phyloP scores from a whole-genome alignment of 2,329 filamentous ascomycete species.

The Calonectria pseudoturangicola region DNA sequence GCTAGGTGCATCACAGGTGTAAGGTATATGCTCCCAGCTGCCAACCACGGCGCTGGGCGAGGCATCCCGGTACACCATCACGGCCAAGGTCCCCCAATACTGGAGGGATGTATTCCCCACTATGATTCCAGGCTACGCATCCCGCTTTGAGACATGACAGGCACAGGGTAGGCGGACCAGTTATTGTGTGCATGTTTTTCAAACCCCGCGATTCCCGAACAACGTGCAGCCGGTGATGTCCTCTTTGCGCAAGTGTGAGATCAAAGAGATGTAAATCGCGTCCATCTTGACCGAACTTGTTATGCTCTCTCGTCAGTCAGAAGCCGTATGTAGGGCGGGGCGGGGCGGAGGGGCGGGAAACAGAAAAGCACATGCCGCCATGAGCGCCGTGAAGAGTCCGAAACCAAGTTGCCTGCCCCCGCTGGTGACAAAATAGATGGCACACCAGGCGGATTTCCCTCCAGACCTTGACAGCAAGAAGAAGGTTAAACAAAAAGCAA shows the following conservation, averaged over 20 bases:
- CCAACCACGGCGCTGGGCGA: slow-evolving; percentile 28
- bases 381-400: slow-evolving; percentile 5
- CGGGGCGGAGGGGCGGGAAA: slow-evolving; percentile 30
- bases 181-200: neutral
- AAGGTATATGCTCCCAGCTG: slow-evolving; percentile 7
- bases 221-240: slow-evolving; percentile 7
- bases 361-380: slow-evolving; percentile 33
- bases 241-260: slow-evolving; percentile 7
- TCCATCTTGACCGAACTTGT: slow-evolving; percentile 13
- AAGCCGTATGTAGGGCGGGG: slow-evolving; percentile 29
- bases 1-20: slow-evolving; percentile 19
- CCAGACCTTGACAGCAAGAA: no score
- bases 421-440: no score
- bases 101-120: slow-evolving; percentile 33
- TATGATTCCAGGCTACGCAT: slow-evolving; percentile 11
- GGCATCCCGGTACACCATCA: slow-evolving; percentile 17
- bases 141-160: slow-evolving; percentile 24
- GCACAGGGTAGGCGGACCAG: neutral
- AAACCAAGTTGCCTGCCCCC: neutral
- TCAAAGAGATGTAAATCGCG: slow-evolving; percentile 1
- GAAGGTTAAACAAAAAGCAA: no score
- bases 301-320: neutral
- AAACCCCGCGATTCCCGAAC: neutral
- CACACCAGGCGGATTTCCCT: no score
- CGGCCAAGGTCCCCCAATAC: neutral